A percentile compares a stretch with the other conserved stretches of the same genome.
Evolutionary conservation across 495 filamentous ascomycete species (phyloP).

Genomic region (Aspergillus hancockii): DNA sequence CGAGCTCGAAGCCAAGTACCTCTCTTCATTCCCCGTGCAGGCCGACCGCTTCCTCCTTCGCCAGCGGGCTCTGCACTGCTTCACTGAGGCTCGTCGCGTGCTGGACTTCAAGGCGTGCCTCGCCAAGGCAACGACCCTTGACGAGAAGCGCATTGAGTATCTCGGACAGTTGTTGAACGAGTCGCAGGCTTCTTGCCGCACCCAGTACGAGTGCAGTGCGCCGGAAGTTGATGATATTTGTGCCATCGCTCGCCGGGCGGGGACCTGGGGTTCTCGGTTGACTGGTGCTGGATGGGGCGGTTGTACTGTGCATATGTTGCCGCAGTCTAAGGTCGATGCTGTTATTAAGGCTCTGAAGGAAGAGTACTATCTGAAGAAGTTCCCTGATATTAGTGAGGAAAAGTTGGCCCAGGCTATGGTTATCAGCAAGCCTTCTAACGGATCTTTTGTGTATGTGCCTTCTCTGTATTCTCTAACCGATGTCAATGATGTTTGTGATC

Average conservation of each 20-base stretch:
- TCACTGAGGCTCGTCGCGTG: slow-evolving; percentile 84
- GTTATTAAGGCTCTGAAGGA: slow-evolving; percentile 75
- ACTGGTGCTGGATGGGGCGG: slow-evolving; percentile 98
- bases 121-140: slow-evolving; percentile 48
- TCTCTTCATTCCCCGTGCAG: slow-evolving; percentile 82
- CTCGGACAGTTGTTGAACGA: slow-evolving; percentile 87
- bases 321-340: slow-evolving; percentile 78
- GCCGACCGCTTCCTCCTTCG: slow-evolving; percentile 86
- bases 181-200: slow-evolving; percentile 82
- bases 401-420: slow-evolving; percentile 80
- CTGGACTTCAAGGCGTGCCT: slow-evolving; percentile 78
- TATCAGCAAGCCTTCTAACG: slow-evolving; percentile 74
- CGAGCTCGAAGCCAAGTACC: slow-evolving; percentile 72
- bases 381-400: slow-evolving; percentile 69
- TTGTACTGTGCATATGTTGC: slow-evolving; percentile 90
- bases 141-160: slow-evolving; percentile 60
- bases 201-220: slow-evolving; percentile 86
- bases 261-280: slow-evolving; percentile 80
- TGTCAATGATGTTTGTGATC: slow-evolving; percentile 15
- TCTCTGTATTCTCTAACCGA: neutral
- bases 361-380: slow-evolving; percentile 77
- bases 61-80: slow-evolving; percentile 86
- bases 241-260: slow-evolving; percentile 70
- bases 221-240: slow-evolving; percentile 88
- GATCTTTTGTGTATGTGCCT: slow-evolving; percentile 46